These are phyloP conservation scores for Saturnispora ahearnii DNA, from an alignment of 805 yeast species.

Conservation along the genomic window DNA sequence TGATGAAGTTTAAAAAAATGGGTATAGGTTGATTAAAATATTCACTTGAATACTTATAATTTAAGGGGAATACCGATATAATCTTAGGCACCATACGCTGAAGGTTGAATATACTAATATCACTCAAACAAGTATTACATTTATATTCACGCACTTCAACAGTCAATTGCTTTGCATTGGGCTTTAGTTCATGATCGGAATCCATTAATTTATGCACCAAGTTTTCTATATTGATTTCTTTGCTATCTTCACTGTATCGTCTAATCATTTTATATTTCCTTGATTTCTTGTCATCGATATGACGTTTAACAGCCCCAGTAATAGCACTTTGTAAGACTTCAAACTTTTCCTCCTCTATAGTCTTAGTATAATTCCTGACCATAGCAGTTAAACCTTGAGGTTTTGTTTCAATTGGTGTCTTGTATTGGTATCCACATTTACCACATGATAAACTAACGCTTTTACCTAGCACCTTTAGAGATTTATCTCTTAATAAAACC, in stretches of 20 bases:
- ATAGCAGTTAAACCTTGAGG: constrained; percentile 34
- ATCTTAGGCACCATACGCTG: not conserved
- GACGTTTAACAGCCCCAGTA: constrained; percentile 7
- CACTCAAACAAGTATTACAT: not conserved
- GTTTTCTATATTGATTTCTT: constrained; percentile 9
- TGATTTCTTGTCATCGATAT: constrained; percentile 7
- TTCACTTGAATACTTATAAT: not conserved
- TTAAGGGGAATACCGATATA: not conserved
- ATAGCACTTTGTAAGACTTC: not conserved
- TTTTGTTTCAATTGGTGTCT: constrained; percentile 31
- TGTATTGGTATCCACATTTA: constrained; percentile 28
- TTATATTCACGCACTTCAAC: constrained; percentile 13
- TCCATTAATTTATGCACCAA: not conserved
- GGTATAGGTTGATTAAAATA: not conserved
- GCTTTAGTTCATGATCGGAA: constrained; percentile 10
- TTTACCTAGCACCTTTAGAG: constrained; percentile 21
- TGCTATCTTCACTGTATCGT: constrained; percentile 19
- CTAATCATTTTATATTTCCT: constrained; percentile 13
- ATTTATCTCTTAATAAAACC: not conserved
- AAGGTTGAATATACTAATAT: not conserved
- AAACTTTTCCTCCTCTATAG: constrained; percentile 11
- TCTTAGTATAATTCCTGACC: constrained; percentile 14
- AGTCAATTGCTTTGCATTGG: constrained; percentile 17
- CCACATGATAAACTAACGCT: constrained; percentile 35
- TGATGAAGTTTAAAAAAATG: not conserved